Evolutionary conservation across 2,329 filamentous ascomycete species (phyloP).

Genomic region (Penicillium griseofulvum): DNA sequence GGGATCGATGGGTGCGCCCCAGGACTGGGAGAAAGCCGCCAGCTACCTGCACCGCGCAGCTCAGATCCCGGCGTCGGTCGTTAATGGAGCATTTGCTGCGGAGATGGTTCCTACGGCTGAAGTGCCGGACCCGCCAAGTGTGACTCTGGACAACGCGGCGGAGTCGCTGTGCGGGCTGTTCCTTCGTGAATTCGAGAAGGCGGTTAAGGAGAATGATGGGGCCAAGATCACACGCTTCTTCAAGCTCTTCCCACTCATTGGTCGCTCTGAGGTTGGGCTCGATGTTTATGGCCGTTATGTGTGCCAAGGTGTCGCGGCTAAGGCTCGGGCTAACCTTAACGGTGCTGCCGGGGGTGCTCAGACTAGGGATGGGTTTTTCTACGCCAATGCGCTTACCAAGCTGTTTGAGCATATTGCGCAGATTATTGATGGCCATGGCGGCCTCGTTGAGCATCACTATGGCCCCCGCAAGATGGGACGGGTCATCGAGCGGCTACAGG

Average conservation of each 20-base stretch:
- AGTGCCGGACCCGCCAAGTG: constrained; percentile 84
- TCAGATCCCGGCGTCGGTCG: constrained; percentile 74
- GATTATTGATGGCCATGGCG: constrained; percentile 89
- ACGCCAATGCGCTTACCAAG: constrained; percentile 83
- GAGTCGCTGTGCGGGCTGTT: constrained; percentile 90
- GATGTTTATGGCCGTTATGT: constrained; percentile 96
- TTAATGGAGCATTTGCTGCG: constrained; percentile 81
- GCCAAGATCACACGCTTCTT: constrained; percentile 93
- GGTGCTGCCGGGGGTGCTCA: constrained; percentile 60
- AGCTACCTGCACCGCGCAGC: constrained; percentile 81
- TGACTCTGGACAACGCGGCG: constrained; percentile 81
- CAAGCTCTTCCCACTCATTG: constrained; percentile 94
- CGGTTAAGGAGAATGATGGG: constrained; percentile 80
- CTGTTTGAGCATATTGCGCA: constrained; percentile 97
- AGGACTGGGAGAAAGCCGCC: constrained; percentile 97
- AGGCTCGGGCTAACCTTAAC: constrained; percentile 77
- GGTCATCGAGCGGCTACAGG: constrained; percentile 87
- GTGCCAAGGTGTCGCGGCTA: constrained; percentile 85
- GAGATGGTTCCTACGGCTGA: constrained; percentile 93
- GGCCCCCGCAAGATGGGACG: constrained; percentile 88
- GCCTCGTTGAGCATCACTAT: constrained; percentile 90
- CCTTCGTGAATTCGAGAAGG: constrained; percentile 90
- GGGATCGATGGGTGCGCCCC: constrained; percentile 93
- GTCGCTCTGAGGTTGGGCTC: constrained; percentile 79
- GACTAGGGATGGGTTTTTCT: constrained; percentile 79